A percentile compares a stretch with the other conserved stretches of the same genome.
Evolutionary conservation across 257 asterid genomes (phyloP).

Genomic region (Solanum paucissectum): DNA sequence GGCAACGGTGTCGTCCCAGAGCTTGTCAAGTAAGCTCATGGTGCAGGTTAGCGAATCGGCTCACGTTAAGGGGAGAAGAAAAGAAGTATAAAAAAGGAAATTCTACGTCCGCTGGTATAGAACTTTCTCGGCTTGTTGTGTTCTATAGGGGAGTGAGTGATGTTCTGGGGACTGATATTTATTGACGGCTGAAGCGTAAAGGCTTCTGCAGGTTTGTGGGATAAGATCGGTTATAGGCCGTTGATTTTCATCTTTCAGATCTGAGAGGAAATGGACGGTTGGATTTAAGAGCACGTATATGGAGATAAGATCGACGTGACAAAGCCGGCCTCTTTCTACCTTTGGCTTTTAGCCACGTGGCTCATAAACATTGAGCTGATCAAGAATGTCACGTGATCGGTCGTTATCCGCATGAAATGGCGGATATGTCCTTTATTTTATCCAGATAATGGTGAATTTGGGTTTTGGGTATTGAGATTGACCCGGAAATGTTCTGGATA

Average conservation of each 20-base stretch:
- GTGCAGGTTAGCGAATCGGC: constrained; percentile 1
- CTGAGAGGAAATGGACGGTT: constrained; percentile 29
- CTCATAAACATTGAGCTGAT: background rate
- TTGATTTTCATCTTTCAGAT: constrained; percentile 15
- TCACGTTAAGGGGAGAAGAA: background rate
- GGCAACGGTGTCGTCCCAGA: constrained; percentile 91
- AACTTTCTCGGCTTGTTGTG: background rate
- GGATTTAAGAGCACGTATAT: constrained; percentile 28
- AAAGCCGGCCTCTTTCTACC: background rate
- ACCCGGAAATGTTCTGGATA: background rate
- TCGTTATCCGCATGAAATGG: background rate
- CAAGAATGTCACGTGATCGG: constrained; percentile 17
- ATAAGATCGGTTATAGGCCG: constrained; percentile 23
- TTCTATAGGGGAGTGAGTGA: background rate
- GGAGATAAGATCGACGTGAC: constrained; percentile 48
- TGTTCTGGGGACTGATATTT: constrained; percentile 21
- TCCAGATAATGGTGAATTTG: background rate
- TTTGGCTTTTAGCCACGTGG: constrained; percentile 13
- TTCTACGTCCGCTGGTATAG: background rate
- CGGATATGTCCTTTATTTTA: constrained; percentile 8
- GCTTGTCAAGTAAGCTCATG: constrained; percentile 85
- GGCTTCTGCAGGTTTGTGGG: constrained; percentile 12
- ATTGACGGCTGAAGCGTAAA: constrained; percentile 22
- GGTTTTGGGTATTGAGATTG: background rate
- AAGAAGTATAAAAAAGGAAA: too few species aligned